Evolutionary conservation across 192 early-diverging fungal species (phyloP), one percentile per base, ranked within the genome.

Genomic region (Coemansia sp.): DNA sequence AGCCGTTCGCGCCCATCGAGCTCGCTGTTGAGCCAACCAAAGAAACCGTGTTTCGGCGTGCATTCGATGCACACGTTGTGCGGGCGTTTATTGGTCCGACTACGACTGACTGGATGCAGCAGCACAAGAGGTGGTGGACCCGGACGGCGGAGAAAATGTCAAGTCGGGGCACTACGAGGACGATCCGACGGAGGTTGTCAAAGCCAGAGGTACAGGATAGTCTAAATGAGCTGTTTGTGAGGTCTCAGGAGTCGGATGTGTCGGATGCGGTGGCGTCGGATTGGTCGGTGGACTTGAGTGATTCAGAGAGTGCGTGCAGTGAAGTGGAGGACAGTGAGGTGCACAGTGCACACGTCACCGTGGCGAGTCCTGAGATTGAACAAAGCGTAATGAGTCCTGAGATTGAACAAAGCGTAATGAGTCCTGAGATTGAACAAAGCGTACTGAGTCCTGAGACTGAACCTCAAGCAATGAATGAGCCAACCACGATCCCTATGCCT

Each of bases 101-200:
- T 4, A 63, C 42, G 34, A 67, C 68, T 3, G 38, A 63, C 11
- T 79, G 76, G 76, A 79, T 79, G 76, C 71, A 74, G 61, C 56
- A 59, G 24, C 71, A 79, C 50, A 68, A 79, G 58, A 64, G 68
- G n/a, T 79, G 76, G 76, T 79, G 76, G 76, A 36, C 44, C 7
- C 56, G 61, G 10, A 70, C 76, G 14, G 76, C 76, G 5, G 67
- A 58, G 7, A 69, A 61, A 38, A 54, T 79, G 10, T 71, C 71
- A 37, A 47, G 51, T 34, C 67, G 47, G 15, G 61, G 40, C 9
- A 52, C 42, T 3, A 15, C 60, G 17, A 61, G 55, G 23, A 73
- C 69, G 52, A 51, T 79, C 17, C 66, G 56, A 14, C 60, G 76
- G 36, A 64, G 65, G 11, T 7, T 20, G 20, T 62, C 67, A 25